A percentile compares a stretch with the other conserved stretches of the same genome.
Conservation (phyloP, 2,329 filamentous ascomycete species). For the Pseudogymnoascus sp. region DNA sequence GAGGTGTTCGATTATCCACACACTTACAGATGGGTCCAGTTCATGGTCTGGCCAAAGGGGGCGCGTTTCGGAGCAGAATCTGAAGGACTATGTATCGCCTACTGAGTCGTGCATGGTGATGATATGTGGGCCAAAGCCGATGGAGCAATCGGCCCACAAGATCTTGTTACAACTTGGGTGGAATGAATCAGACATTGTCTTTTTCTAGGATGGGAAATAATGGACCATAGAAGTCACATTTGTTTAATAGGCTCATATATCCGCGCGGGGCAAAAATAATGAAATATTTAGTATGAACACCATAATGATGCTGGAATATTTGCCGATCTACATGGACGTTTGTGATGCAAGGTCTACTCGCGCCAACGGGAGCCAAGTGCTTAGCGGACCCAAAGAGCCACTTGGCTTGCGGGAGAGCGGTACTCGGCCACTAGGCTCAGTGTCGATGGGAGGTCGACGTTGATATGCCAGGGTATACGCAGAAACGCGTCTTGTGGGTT, state of each 20-base stretch:
- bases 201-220: conserved; percentile 52
- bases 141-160: conserved; percentile 61
- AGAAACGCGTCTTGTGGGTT: neutral
- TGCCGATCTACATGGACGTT: neutral
- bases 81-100: conserved; percentile 51
- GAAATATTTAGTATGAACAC: neutral
- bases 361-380: neutral
- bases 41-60: conserved; percentile 64
- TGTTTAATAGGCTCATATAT: neutral
- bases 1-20: conserved; percentile 60
- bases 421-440: neutral
- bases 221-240: neutral
- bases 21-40: conserved; percentile 55
- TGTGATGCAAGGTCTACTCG: neutral
- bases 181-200: conserved; percentile 64
- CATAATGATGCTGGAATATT: neutral
- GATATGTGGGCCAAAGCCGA: conserved; percentile 68
- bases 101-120: conserved; percentile 50
- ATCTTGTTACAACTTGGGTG: conserved; percentile 59
- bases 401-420: neutral
- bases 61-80: conserved; percentile 55
- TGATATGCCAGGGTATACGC: neutral
- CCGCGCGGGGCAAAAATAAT: neutral
- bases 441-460: neutral
- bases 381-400: neutral